These are phyloP conservation scores for Neurospora sp. DNA, from an alignment of 495 filamentous ascomycete genomes.

Conservation along the genomic window DNA sequence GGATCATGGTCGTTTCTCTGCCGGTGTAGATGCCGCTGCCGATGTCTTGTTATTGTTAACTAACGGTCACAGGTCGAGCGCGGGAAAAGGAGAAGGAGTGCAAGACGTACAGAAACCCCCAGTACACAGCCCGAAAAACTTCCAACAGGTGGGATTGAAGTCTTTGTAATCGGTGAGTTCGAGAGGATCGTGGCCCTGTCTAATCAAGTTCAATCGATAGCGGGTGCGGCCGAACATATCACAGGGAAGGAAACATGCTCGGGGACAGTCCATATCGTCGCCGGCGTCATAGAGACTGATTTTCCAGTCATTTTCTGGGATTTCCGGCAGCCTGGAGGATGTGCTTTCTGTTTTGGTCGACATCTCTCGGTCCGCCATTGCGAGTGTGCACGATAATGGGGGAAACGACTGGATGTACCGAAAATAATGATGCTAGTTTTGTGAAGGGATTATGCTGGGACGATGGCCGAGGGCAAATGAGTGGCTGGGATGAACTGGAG, in stretches of 20 bases:
- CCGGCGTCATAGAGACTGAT: conserved; percentile 11
- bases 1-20: conserved; percentile 11
- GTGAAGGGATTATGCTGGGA: neutral
- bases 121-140: conserved; percentile 10
- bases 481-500: neutral
- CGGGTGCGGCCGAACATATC: conserved; percentile 14
- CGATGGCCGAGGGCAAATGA: neutral
- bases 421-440: neutral
- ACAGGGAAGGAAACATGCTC: conserved; percentile 15
- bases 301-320: conserved; percentile 7
- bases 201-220: conserved; percentile 9
- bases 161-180: conserved; percentile 11
- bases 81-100: neutral
- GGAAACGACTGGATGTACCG: neutral
- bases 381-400: neutral
- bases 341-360: neutral
- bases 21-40: conserved; percentile 19
- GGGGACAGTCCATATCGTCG: conserved; percentile 8
- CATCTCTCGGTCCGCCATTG: neutral
- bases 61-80: neutral
- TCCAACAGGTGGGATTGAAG: conserved; percentile 13
- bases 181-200: conserved; percentile 6
- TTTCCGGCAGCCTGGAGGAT: neutral
- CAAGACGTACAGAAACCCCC: conserved; percentile 7
- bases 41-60: conserved; percentile 4